Conservation (phyloP, 441 rosid species). For the Corymbia citriodora region DNA sequence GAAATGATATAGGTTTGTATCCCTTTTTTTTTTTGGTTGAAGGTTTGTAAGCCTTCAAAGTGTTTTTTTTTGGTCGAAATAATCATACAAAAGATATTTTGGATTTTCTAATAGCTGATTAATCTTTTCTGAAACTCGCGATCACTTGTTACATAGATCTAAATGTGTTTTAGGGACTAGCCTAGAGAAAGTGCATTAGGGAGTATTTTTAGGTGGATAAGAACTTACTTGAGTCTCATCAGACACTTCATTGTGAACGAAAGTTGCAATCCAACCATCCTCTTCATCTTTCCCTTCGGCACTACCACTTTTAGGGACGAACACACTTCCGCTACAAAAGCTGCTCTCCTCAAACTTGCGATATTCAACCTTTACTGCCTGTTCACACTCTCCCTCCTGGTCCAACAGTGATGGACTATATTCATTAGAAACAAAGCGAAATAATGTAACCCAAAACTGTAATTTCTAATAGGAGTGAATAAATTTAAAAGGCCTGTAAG, state of each 20-base stretch:
- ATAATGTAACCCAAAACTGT: neutral
- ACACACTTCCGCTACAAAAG: slow-evolving; percentile 6
- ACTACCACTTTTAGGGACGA: neutral
- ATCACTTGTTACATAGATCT: neutral
- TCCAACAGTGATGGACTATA: neutral
- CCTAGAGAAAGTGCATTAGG: neutral
- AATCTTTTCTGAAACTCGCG: neutral
- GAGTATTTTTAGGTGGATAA: neutral
- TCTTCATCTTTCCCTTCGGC: neutral
- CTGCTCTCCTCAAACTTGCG: neutral
- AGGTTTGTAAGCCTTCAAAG: neutral
- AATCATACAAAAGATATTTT: no score
- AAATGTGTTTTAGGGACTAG: neutral
- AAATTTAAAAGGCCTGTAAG: neutral
- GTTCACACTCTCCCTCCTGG: neutral
- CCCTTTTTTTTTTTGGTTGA: no score
- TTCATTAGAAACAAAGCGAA: neutral
- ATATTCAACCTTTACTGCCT: neutral
- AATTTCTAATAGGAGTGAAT: no score
- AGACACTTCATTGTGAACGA: slow-evolving; percentile 4
- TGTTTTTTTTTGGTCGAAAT: no score
- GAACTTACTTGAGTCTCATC: neutral
- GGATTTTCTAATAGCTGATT: no score
- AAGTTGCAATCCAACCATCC: slow-evolving; percentile 1
- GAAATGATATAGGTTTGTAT: neutral